These are phyloP conservation scores for Pythium plurisporium DNA, from an alignment of 352 stramenopile genomes.

Conservation along the genomic window DNA sequence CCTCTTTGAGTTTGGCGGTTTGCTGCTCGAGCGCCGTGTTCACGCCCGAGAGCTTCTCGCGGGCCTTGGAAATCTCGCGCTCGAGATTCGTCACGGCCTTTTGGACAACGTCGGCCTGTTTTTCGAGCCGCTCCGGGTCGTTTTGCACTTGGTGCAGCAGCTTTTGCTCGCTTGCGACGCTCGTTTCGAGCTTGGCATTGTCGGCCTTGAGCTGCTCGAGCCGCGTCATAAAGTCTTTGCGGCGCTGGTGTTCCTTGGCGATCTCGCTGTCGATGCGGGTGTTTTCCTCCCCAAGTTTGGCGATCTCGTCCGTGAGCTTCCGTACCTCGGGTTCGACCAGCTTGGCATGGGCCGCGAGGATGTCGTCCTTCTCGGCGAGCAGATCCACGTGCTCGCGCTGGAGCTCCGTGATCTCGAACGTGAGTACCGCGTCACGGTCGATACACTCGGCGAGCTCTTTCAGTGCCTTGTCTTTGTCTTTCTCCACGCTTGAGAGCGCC, in stretches of 20 bases:
- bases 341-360: slow-evolving; percentile 71
- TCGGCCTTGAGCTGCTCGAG: slow-evolving; percentile 58
- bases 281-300: slow-evolving; percentile 58
- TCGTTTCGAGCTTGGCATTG: slow-evolving; percentile 57
- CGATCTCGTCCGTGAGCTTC: slow-evolving; percentile 65
- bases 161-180: slow-evolving; percentile 44
- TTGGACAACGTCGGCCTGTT: slow-evolving; percentile 83
- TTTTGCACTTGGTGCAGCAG: slow-evolving; percentile 57
- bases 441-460: slow-evolving; percentile 77
- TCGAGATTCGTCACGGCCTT: slow-evolving; percentile 70
- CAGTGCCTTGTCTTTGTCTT: slow-evolving; percentile 71
- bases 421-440: slow-evolving; percentile 75
- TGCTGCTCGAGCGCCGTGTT: slow-evolving; percentile 41
- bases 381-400: slow-evolving; percentile 79
- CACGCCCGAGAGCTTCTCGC: slow-evolving; percentile 29
- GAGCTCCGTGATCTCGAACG: slow-evolving; percentile 86
- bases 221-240: slow-evolving; percentile 51
- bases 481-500: slow-evolving; percentile 65
- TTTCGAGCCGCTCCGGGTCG: slow-evolving; percentile 79
- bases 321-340: slow-evolving; percentile 82
- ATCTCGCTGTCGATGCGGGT: slow-evolving; percentile 68
- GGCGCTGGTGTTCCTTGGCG: slow-evolving; percentile 58
- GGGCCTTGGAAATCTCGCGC: slow-evolving; percentile 55
- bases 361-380: slow-evolving; percentile 63
- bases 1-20: slow-evolving; percentile 55